Percentiles rank a stretch among this genome's conserved stretches.
Evolutionary conservation across 208 protist genomes (phyloP).

Genomic region (Leishmania arabica): DNA sequence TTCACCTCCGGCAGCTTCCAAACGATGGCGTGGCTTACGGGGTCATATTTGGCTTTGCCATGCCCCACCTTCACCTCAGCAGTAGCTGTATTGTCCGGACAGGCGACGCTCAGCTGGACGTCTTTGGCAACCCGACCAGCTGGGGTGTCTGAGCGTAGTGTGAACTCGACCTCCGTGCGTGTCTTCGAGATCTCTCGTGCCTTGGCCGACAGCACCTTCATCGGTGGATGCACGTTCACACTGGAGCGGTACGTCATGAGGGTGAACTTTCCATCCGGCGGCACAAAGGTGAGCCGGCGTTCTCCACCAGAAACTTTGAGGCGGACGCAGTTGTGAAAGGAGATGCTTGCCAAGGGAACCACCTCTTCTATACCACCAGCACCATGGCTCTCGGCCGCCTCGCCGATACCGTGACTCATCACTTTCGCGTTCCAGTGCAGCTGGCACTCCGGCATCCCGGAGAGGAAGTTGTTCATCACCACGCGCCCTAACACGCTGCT

Average conservation of each 20-base stretch:
- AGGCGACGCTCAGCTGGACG: constrained; percentile 88
- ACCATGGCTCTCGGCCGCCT: constrained; percentile 4
- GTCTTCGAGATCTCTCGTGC: constrained; percentile 95
- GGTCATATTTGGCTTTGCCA: constrained; percentile 93
- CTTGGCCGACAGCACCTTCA: constrained; percentile 89
- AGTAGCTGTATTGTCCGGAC: constrained; percentile 93
- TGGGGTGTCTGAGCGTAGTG: constrained; percentile 64
- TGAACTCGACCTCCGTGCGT: constrained; percentile 87
- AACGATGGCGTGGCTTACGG: constrained; percentile 88
- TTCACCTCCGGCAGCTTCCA: constrained; percentile 91
- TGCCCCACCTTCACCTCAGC: constrained; percentile 69
- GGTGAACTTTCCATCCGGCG: constrained; percentile 97
- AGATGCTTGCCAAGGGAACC: constrained; percentile 94
- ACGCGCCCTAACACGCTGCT: constrained; percentile 94
- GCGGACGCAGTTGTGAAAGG: constrained; percentile 98
- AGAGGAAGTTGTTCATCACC: constrained; percentile 97
- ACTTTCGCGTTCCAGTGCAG: constrained; percentile 93
- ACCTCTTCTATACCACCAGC: constrained; percentile 17
- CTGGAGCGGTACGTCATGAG: constrained; percentile 97
- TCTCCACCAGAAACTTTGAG: constrained; percentile 92
- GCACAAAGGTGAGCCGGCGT: constrained; percentile 83
- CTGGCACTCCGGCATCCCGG: constrained; percentile 98
- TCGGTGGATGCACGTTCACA: constrained; percentile 94
- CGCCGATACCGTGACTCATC: constrained; percentile 21
- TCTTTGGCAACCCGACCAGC: constrained; percentile 38